Base-by-base conservation (phyloP, 2,329 filamentous ascomycete genomes). In the Beauveria sp. region DNA sequence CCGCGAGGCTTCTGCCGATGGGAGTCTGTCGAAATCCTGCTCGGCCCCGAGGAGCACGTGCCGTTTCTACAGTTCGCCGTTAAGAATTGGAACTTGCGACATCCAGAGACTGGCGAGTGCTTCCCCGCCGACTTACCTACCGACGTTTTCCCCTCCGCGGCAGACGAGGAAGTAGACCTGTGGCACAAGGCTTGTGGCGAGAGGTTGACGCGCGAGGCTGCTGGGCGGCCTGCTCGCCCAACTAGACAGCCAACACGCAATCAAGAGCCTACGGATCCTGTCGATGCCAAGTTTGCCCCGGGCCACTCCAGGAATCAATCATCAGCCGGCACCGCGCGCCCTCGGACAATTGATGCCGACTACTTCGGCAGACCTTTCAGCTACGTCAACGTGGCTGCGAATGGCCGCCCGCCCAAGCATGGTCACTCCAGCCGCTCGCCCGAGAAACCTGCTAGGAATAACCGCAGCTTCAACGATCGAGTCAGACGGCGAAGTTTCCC, bases 21-120 rank as follows among this genome's bases (percentile, higher is more conserved):
- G 93, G 89, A 96, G 77, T 91, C 90, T 0, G 89, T 97, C 60
- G 91, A 97, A 75, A 82, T 96, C 24, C 78, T 97, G 41, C 82
- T 97, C 2, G 90, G 87, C 2, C 94, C 94, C 0, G 88, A 94
- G 66, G 90, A 96, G 68, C 92, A 97, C 75, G 89, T 92, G 1
- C 85, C 85, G 0, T 93, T 92, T 67, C 74, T 99, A 26, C 91
- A 94, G 68, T 87, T 84, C 68, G 91, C 92, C 0, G 89, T 96
- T 3, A 82, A 82, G 63, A 80, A 89, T 64, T 97, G 92, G 83
- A 80, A 85, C 41, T 81, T 97, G 62, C 84, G 82, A 63, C 85
- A 96, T 68, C 89, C 89, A 0, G 83, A 85, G 48, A 91, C 92
- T 0, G 86, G 89, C 46, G 83, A 86, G 61, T 78, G 77, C 40